Base-by-base conservation (phyloP, 1,139 yeast species). In the Blastobotrys buckinghamii region DNA sequence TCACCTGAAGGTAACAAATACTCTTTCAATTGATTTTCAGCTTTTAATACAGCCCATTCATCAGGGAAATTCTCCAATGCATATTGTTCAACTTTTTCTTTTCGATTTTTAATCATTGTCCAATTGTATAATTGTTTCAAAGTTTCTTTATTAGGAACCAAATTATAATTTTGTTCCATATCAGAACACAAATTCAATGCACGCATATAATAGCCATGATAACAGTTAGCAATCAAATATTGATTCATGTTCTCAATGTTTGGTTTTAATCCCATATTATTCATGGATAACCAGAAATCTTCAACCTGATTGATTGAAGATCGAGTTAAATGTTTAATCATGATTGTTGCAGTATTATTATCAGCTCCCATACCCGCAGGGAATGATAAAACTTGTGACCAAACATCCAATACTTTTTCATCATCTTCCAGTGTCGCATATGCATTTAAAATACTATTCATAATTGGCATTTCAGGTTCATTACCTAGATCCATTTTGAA, bases 141-240 rank as follows among this genome's bases (percentile, higher is more conserved):
- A 6, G 81, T 72, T n/a, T 78, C 79, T 6, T 68, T 63, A 15
- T 74, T 68, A 1, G 83, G 68, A 13, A 68, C 68, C 9, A 82
- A 61, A 16, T 80, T 83, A 54, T 74, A 74, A 46, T 78, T 59
- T 7, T 53, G 76, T 29, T 71, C 72, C 68, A 82, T 76, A 40
- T 70, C 73, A 34, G 71, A 71, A 1, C 79, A 72, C 22, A 81
- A 65, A 17, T 70, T 72, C 16, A 82, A 67, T 0, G 94, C 94
- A 4, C 78, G 76, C 27, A 76, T 75, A 36, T 74, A 76, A 45
- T 75, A 69, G 1, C 85, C 90, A 60, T 81, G 81, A 57, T 83
- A 83, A 53, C 87, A 84, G 61, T 84, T 82, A 1, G 92, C 88
- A 52, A 84, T 77, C 42, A 86, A 66, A 55, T 79, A 82, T 60